Evolutionary conservation across 2,329 filamentous ascomycete genomes (phyloP), one percentile per base, ranked within the genome.

Genomic region (Fusarium irregulare): DNA sequence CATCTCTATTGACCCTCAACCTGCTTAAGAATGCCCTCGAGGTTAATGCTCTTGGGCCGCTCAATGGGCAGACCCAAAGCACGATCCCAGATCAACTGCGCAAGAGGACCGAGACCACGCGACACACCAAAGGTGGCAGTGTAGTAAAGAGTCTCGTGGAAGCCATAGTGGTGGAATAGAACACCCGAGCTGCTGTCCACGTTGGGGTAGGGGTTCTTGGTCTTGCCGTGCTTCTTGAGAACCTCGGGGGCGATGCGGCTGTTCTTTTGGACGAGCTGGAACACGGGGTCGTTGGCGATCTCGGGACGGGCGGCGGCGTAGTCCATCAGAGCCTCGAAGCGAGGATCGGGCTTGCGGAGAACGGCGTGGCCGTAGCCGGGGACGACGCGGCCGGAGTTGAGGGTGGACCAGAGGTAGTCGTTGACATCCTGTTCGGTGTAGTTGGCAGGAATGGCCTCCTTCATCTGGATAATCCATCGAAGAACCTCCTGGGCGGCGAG

Each of bases 351-450:
- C 85, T 98, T 98, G 80, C 96, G 93, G 57, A 98, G 93, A 75
- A 99, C 96, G 79, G 96, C 96, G 86, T 99, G 96, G 77, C 96
- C 96, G 85, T 99, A 99, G 77, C 96, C 96, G 76, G 96, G 96
- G 71, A 99, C 94, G 80, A 99, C 96, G 82, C 94, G 95, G 81
- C 96, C 96, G 72, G 88, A 84, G 86, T 98, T 98, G 80, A 99
- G 91, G 75, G 96, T 99, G 66, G 92, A 91, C 96, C 95, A 98
- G 64, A 98, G 90, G 82, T 98, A 98, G 76, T 92, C 88, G 73
- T 90, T 91, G 71, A 99, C 91, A 73, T 97, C 93, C 71, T 92
- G 84, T 70, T 96, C 92, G 7, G 88, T 90, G 84, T 95, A 95
- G 56, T 87, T 87, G 53, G 86, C 85, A 63, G 94, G 93, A 68